Conservation (phyloP, 2,329 filamentous ascomycete species). For the Westerdykella sp. region DNA sequence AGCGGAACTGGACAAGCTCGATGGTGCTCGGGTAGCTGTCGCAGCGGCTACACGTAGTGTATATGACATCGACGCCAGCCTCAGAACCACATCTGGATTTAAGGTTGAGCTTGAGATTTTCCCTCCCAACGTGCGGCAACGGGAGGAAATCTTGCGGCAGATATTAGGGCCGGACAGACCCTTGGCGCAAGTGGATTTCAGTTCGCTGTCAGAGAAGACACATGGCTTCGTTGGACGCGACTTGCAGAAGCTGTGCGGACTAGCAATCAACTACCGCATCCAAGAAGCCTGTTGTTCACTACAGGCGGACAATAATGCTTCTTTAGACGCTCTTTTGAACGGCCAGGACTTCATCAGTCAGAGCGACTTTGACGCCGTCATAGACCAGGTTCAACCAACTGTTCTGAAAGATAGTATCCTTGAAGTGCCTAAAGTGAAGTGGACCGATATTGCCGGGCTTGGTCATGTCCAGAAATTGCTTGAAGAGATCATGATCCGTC, state of each 20-base stretch:
- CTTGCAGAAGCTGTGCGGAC: slow-evolving; percentile 57
- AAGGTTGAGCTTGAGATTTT: slow-evolving; percentile 64
- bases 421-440: slow-evolving; percentile 77
- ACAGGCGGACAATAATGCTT: slow-evolving; percentile 18
- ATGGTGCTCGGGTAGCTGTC: slow-evolving; percentile 58
- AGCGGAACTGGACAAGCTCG: slow-evolving; percentile 46
- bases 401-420: slow-evolving; percentile 87
- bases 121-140: slow-evolving; percentile 64
- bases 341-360: slow-evolving; percentile 19
- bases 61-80: slow-evolving; percentile 62
- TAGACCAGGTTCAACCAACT: slow-evolving; percentile 66
- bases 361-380: slow-evolving; percentile 58
- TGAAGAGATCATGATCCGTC: slow-evolving; percentile 53
- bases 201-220: slow-evolving; percentile 63
- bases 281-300: slow-evolving; percentile 13
- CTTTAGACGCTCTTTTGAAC: slow-evolving; percentile 14
- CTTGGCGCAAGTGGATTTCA: slow-evolving; percentile 42
- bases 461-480: slow-evolving; percentile 62
- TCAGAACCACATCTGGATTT: slow-evolving; percentile 62
- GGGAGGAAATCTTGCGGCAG: slow-evolving; percentile 64
- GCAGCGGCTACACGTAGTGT: slow-evolving; percentile 69
- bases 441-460: slow-evolving; percentile 84
- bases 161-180: slow-evolving; percentile 43
- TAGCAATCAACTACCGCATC: slow-evolving; percentile 42
- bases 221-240: slow-evolving; percentile 84